Base-by-base conservation (phyloP, 2,329 filamentous ascomycete genomes). In the Colletotrichum incanum region DNA sequence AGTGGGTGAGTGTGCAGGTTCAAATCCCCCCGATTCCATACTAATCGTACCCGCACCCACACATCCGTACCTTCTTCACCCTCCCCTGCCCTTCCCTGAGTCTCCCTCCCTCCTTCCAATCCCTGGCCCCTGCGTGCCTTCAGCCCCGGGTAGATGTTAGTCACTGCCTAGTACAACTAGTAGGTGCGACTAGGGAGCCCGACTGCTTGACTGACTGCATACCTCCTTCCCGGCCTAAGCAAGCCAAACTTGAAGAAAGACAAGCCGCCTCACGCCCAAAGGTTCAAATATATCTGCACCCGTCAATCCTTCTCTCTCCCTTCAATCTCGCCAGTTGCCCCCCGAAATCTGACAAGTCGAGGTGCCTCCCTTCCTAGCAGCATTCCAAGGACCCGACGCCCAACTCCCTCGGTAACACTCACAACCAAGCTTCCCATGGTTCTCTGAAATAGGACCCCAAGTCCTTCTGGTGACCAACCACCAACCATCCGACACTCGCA, bases 361-460 rank as follows among this genome's bases (percentile, higher is more conserved):
- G 41, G 18, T 7, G 45, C 26, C 70, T 72, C 70, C 66, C 66
- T 72, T 70, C 26, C 26, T n/a, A 63, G 39, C 70, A 63, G 39
- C 70, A 65, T 72, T 72, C 60, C 65, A 69, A 49, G 16, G 60
- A 34, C 49, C 49, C 47, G 41, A 58, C n/a, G 16, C 45, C 58
- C 39, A 16, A 55, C 66, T 50, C 70, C 65, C 70, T 72, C 70
- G 55, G 68, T 65, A 49, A 18, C 23, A 45, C 62, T 31, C 20
- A 28, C 47, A 8, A 55, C 20, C 37, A 23, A 26, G 12, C 28
- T 28, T 41, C 59, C 26, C 58, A 65, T 60, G 65, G 45, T 72
- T 49, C 37, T 70, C 65, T 72, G 70, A 72, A 72, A 72, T 54
- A 72, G 70, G 54, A 37, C 59, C 65, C 23, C 47, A 61, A 55